A percentile compares a stretch with the other conserved stretches of the same genome.
These are phyloP conservation scores for Cercospora berteroae DNA, from an alignment of 2,329 filamentous ascomycete genomes.

Conservation along the genomic window DNA sequence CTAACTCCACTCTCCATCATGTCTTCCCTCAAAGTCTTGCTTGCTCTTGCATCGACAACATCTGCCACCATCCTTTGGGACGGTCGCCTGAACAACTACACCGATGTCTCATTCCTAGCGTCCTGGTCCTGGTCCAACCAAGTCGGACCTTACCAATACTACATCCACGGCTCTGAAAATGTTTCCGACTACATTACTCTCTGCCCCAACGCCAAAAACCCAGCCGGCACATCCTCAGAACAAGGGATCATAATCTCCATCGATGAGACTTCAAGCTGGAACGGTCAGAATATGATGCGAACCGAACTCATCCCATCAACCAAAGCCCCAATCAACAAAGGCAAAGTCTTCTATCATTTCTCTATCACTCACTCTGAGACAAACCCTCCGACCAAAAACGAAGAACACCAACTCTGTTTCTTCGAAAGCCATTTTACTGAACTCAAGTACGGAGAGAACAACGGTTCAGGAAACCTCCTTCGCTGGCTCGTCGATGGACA, in stretches of 20 bases:
- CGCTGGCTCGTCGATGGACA: constrained; percentile 63
- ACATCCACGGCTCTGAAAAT: constrained; percentile 64
- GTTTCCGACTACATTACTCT: constrained; percentile 63
- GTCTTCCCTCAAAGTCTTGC: constrained; percentile 23
- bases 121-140: constrained; percentile 62
- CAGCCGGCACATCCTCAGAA: constrained; percentile 58
- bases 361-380: constrained; percentile 58
- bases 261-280: constrained; percentile 64
- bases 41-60: constrained; percentile 33
- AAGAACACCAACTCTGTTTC: constrained; percentile 66
- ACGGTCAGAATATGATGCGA: constrained; percentile 69
- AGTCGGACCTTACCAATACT: constrained; percentile 71
- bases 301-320: constrained; percentile 74
- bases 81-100: constrained; percentile 63
- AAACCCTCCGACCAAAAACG: constrained; percentile 60
- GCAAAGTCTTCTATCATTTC: constrained; percentile 71
- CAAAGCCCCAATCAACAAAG: constrained; percentile 61
- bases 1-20: constrained; percentile 14
- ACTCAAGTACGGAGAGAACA: constrained; percentile 66
- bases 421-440: constrained; percentile 73
- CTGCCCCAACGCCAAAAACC: constrained; percentile 61
- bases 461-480: constrained; percentile 53
- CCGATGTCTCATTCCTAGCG: constrained; percentile 54
- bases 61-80: constrained; percentile 59
- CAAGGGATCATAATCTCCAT: constrained; percentile 70